Evolutionary conservation across 495 filamentous ascomycete genomes (phyloP).

Genomic region (Podospora anserina): DNA sequence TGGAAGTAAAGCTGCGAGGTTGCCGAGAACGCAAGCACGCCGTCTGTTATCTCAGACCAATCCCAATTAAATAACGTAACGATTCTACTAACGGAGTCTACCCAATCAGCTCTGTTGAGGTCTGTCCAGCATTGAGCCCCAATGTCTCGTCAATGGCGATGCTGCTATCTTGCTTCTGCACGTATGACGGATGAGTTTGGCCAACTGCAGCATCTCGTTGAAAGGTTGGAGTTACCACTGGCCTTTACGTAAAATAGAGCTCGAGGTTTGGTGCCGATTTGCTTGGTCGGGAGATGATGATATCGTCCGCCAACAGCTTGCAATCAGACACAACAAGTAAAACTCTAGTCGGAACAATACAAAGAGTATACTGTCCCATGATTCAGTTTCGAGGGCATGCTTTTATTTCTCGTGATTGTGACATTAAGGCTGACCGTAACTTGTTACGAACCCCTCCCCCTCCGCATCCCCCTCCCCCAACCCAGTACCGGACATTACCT

Average conservation of each 20-base stretch:
- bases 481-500: too few species aligned
- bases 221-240: not conserved
- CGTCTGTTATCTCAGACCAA: constrained; percentile 7
- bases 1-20: not conserved
- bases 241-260: not conserved
- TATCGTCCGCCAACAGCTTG: too few species aligned
- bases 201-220: not conserved
- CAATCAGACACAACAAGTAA: too few species aligned
- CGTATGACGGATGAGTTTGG: not conserved
- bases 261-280: too few species aligned
- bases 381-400: too few species aligned
- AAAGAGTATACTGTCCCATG: too few species aligned
- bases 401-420: too few species aligned
- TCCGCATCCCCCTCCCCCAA: not conserved
- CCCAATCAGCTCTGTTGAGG: not conserved
- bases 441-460: too few species aligned
- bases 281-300: too few species aligned
- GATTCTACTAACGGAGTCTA: not conserved
- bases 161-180: not conserved
- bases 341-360: too few species aligned
- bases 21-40: not conserved
- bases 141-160: not conserved
- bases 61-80: constrained; percentile 10
- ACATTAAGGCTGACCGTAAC: too few species aligned
- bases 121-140: not conserved